These are phyloP conservation scores for Syzygium jambos DNA, from an alignment of 345 rosid genomes.

Conservation along the genomic window DNA sequence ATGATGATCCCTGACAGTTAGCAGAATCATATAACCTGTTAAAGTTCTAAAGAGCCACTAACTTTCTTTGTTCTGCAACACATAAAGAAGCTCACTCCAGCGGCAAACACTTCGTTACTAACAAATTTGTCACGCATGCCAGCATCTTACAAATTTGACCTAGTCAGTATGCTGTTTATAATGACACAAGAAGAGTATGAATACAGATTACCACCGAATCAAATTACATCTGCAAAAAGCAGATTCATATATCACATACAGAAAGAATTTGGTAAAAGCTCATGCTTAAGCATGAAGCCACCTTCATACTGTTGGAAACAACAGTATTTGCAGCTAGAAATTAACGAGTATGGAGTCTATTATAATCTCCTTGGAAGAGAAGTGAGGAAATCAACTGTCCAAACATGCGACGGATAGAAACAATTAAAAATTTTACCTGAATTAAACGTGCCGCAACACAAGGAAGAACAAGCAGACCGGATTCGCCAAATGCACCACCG, in stretches of 20 bases:
- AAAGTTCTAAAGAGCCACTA: too few relatives aligned
- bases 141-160: too few relatives aligned
- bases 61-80: too few relatives aligned
- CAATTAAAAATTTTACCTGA: constrained; percentile 41
- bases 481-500: constrained; percentile 75
- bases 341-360: constrained; percentile 53
- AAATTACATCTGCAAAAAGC: background rate
- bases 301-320: constrained; percentile 23
- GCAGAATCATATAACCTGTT: too few relatives aligned
- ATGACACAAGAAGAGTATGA: too few relatives aligned
- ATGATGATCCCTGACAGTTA: too few relatives aligned
- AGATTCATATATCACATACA: background rate
- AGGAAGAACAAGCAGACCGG: constrained; percentile 83
- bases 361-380: constrained; percentile 26
- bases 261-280: background rate
- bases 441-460: constrained; percentile 82
- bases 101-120: too few relatives aligned
- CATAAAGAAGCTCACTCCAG: too few relatives aligned
- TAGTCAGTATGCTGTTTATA: too few relatives aligned
- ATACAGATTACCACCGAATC: background rate
- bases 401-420: background rate
- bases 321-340: constrained; percentile 30
- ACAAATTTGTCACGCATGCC: too few relatives aligned
- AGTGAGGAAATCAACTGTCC: background rate
- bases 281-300: constrained; percentile 11